Conservation (phyloP, 768 basidiomycete species). For the Scleroderma bovista region DNA sequence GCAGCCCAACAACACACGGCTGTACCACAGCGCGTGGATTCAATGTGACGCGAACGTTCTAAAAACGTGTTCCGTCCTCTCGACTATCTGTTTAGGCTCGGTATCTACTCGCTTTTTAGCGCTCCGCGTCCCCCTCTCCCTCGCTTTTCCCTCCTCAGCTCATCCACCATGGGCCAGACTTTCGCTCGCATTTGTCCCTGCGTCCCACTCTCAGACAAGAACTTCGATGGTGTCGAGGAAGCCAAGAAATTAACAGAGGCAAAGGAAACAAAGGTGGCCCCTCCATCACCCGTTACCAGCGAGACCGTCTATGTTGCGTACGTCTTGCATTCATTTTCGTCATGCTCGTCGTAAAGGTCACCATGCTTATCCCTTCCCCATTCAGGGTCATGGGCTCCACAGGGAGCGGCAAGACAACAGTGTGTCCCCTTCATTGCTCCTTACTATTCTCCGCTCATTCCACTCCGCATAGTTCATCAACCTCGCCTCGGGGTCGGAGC, state of each 20-base stretch:
- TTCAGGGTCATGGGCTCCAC: conserved; percentile 30
- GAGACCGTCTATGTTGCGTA: conserved; percentile 27
- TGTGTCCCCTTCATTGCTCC: conserved; percentile 9
- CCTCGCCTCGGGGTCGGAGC: conserved; percentile 26
- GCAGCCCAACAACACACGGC: conserved; percentile 23
- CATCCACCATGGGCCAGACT: conserved; percentile 23
- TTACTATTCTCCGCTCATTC: conserved; percentile 2
- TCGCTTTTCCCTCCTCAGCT: conserved; percentile 13
- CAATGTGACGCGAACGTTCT: conserved; percentile 25
- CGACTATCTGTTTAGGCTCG: conserved; percentile 17
- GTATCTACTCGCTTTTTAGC: conserved; percentile 17
- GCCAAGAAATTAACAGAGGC: conserved; percentile 9
- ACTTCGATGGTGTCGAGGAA: conserved; percentile 23
- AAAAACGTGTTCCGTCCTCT: conserved; percentile 22
- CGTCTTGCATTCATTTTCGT: conserved; percentile 4
- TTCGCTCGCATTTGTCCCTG: conserved; percentile 13
- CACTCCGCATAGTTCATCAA: conserved; percentile 31
- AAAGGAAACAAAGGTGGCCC: background rate
- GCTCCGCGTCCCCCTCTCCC: conserved; percentile 1
- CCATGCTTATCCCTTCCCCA: conserved; percentile 21
- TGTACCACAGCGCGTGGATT: conserved; percentile 16
- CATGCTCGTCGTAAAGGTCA: background rate
- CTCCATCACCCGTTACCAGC: background rate
- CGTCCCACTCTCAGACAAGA: conserved; percentile 12
- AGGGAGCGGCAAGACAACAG: conserved; percentile 32